Percentiles rank a stretch among this genome's conserved stretches.
Evolutionary conservation across 306 rosid species (phyloP).

Genomic region (Quercus robur): DNA sequence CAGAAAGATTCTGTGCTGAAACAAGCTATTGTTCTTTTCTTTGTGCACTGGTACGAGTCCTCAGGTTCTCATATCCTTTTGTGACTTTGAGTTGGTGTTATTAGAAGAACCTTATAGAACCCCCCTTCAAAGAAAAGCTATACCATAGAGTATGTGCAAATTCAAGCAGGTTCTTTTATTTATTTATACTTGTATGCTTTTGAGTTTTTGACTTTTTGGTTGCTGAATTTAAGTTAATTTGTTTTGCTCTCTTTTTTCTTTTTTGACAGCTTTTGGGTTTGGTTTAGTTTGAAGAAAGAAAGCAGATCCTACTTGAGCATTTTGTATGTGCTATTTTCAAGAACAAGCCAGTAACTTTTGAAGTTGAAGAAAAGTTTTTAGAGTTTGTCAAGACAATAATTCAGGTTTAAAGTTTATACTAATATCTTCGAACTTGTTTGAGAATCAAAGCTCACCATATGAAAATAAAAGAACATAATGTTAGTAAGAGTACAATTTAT

Average conservation of each 20-base stretch:
- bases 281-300: not conserved
- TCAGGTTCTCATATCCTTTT: not conserved
- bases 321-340: not conserved
- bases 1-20: constrained; percentile 15
- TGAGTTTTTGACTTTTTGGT: not conserved
- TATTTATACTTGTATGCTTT: not conserved
- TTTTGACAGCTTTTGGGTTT: not conserved
- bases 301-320: too few relatives aligned
- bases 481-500: too few relatives aligned
- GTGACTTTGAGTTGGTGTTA: not conserved
- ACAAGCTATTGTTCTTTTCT: not conserved
- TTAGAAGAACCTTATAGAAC: too few relatives aligned
- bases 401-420: not conserved
- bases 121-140: not conserved
- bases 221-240: not conserved
- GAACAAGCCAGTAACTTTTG: not conserved
- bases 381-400: not conserved
- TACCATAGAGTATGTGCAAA: not conserved
- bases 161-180: not conserved
- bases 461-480: not conserved
- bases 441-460: not conserved
- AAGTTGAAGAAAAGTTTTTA: not conserved
- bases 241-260: not conserved
- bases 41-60: not conserved
- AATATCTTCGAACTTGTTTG: not conserved